Conservation (phyloP, 495 filamentous ascomycete species). For the Penicillium waksmanii region DNA sequence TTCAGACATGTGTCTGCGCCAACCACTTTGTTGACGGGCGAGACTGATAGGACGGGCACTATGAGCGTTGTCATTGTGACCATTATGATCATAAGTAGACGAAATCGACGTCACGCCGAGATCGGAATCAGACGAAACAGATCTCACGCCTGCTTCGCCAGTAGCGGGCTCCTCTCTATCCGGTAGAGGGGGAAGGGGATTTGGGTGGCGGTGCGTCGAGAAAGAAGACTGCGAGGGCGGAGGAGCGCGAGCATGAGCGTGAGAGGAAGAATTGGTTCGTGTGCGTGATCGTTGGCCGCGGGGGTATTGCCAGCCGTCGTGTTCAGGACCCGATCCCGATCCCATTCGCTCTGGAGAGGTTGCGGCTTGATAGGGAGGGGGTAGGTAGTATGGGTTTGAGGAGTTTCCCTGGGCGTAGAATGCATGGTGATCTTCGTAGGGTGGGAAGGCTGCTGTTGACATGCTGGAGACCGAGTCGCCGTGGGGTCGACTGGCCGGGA, state of each 20-base stretch:
- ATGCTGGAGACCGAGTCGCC: constrained; percentile 35
- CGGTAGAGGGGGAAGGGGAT: constrained; percentile 35
- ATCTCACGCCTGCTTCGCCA: constrained; percentile 16
- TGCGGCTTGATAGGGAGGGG: constrained; percentile 15
- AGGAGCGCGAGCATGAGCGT: constrained; percentile 21
- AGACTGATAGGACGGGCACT: constrained; percentile 19
- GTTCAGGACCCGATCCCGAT: not conserved
- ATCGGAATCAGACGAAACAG: constrained; percentile 26
- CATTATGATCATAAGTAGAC: constrained; percentile 17
- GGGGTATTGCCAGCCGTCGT: constrained; percentile 17
- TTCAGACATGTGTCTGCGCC: constrained; percentile 38
- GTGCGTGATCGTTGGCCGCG: constrained; percentile 18
- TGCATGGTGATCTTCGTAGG: constrained; percentile 39
- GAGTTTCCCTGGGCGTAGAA: constrained; percentile 15
- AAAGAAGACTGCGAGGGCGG: constrained; percentile 32
- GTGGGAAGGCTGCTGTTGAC: constrained; percentile 38
- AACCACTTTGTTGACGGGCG: constrained; percentile 33
- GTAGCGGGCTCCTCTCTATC: constrained; percentile 21
- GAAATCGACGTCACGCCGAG: constrained; percentile 27
- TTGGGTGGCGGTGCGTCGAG: constrained; percentile 33
- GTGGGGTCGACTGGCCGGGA: constrained; percentile 22
- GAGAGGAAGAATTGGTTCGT: constrained; percentile 27
- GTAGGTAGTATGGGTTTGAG: constrained; percentile 33
- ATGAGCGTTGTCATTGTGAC: constrained; percentile 14
- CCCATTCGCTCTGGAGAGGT: constrained; percentile 20